Evolutionary conservation across 305 asterid genomes (phyloP).

Genomic region (Fraxinus xanthoxyloides): DNA sequence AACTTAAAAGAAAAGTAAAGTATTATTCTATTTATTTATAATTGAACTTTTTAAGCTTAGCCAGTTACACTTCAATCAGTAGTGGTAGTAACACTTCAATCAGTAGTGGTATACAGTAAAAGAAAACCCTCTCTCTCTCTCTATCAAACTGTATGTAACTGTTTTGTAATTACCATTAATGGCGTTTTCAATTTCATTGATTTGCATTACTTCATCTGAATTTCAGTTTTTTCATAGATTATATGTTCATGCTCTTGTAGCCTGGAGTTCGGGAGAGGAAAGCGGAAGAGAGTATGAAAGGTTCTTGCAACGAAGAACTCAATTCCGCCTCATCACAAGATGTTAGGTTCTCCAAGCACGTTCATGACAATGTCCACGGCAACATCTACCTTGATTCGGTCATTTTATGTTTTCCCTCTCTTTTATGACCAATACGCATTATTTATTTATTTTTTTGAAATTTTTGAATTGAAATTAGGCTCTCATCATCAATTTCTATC

Average conservation of each 20-base stretch:
- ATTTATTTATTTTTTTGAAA: background rate
- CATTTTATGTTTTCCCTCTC: slow-evolving; percentile 1
- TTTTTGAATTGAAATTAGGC: background rate
- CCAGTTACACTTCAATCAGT: background rate
- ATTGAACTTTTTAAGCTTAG: background rate
- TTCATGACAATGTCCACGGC: slow-evolving; percentile 87
- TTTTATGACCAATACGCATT: background rate
- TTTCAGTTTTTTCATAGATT: slow-evolving; percentile 10
- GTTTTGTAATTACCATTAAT: background rate
- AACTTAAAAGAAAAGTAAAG: background rate
- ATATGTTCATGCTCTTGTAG: slow-evolving; percentile 14
- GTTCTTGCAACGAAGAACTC: slow-evolving; percentile 39
- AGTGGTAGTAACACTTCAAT: background rate
- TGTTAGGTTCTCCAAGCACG: slow-evolving; percentile 59
- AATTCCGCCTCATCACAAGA: slow-evolving; percentile 45
- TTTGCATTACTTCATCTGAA: background rate
- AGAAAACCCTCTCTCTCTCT: background rate
- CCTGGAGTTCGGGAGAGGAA: slow-evolving; percentile 2
- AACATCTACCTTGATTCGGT: slow-evolving; percentile 79
- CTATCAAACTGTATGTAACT: background rate
- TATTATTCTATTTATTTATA: too few species aligned
- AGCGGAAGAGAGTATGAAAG: slow-evolving; percentile 49
- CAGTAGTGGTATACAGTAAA: background rate
- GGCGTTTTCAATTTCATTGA: background rate
- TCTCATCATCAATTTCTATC: background rate